Evolutionary conservation across 2,329 filamentous ascomycete genomes (phyloP), one percentile per base, ranked within the genome.

Genomic region (Macroventuria anomochaeta): DNA sequence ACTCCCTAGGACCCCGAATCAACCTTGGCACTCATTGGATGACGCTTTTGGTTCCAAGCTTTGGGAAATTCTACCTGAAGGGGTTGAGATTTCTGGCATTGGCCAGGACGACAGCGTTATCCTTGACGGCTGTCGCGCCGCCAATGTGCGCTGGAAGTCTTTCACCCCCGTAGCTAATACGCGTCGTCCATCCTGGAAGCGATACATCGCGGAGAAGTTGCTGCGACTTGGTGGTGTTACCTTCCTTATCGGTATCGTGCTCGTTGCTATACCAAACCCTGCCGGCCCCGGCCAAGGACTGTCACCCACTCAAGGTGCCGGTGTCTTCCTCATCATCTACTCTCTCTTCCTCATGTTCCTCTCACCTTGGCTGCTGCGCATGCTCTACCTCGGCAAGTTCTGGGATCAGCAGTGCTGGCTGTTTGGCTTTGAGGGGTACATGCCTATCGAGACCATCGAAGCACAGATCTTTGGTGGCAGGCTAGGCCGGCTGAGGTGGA

Each of bases 11-110:
- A 43, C 55, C 3, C 64, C 61, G 3, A 57, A 69, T 13, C 63
- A 75, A 34, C 70, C 70, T 1, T 81, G 79, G 78, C 68, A 75
- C 29, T 61, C 71, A 2, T 75, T 77, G 44, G 63, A 72, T 6
- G 80, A 82, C 49, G 63, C 64, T 3, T 81, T 74, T 65, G 61
- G 68, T 5, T 64, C 68, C 6, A 73, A 73, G n/a, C 72, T 81
- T 1, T 79, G 78, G 74, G 77, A 80, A 39, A 77, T 81, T 20
- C 62, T 76, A 5, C 79, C 79, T 0, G 59, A 63, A 23, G 66
- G 58, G 0, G 74, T 71, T 46, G 75, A 77, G 38, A 71, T 80
- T 8, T 72, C 75, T 2, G 77, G 76, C 6, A 67, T 70, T 2
- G 76, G 72, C 3, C 62, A 71, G n/a, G 68, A 76, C 26, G 74